phyloP scores from a whole-genome alignment of 768 basidiomycete species.

The Tephrocybe sp. region DNA sequence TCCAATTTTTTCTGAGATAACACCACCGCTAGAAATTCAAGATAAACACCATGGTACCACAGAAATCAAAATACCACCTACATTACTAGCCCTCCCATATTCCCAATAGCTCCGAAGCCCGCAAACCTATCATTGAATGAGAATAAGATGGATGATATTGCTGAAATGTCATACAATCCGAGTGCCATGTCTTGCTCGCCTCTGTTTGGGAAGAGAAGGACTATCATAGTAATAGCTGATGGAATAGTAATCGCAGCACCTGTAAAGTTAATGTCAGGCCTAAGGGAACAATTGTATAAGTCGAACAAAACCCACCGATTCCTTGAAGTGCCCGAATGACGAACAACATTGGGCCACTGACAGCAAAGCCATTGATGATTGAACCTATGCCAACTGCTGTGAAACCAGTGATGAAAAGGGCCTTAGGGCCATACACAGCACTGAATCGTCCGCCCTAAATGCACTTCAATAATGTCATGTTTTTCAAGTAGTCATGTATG shows the following conservation, averaged over 20 bases:
- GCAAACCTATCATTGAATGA: conserved; percentile 32
- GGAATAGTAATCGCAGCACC: conserved; percentile 37
- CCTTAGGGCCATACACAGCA: conserved; percentile 32
- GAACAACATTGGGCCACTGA: conserved; percentile 41
- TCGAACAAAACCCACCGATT: conserved; percentile 23
- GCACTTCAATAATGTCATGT: neutral
- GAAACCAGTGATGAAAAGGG: conserved; percentile 38
- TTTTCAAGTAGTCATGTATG: neutral
- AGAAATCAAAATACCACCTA: neutral
- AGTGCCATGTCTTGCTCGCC: conserved; percentile 43
- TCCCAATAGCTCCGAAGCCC: conserved; percentile 42
- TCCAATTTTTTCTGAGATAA: conserved; percentile 32
- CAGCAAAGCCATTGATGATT: conserved; percentile 37
- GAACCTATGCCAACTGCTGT: conserved; percentile 36
- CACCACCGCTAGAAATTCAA: conserved; percentile 34
- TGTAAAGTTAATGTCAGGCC: neutral
- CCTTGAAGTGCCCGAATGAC: conserved; percentile 47
- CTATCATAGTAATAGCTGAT: conserved; percentile 42
- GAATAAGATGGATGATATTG: too few species aligned
- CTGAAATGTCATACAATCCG: conserved; percentile 14
- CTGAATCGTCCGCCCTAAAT: conserved; percentile 28
- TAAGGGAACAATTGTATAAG: neutral
- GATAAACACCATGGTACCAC: neutral
- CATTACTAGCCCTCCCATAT: conserved; percentile 14
- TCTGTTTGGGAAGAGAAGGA: conserved; percentile 44